These are phyloP conservation scores for Paramyrothecium sp. DNA, from an alignment of 2,329 filamentous ascomycete species.

Conservation along the genomic window DNA sequence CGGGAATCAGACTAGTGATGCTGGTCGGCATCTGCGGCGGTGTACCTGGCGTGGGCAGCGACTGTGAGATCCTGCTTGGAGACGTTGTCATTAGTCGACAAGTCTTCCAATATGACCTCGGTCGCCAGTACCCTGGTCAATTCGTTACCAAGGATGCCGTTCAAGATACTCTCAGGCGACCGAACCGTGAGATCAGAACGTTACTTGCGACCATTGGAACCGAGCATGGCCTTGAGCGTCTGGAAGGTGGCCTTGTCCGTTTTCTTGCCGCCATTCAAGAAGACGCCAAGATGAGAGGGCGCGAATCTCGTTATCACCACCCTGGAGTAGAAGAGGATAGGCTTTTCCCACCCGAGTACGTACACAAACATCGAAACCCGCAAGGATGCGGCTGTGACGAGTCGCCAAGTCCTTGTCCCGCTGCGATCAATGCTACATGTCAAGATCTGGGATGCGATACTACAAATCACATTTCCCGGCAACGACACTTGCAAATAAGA, in stretches of 20 bases:
- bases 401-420: neutral
- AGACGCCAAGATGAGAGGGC: neutral
- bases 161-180: conserved; percentile 13
- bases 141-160: conserved; percentile 16
- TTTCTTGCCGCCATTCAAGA: conserved; percentile 3
- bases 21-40: neutral
- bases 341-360: conserved; percentile 12
- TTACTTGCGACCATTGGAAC: no score
- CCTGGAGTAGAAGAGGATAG: neutral
- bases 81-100: neutral
- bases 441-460: no score
- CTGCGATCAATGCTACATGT: neutral
- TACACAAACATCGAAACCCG: neutral
- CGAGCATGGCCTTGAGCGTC: conserved; percentile 23
- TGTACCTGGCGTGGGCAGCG: neutral
- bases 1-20: neutral
- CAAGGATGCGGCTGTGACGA: neutral
- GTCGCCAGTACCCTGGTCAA: conserved; percentile 1
- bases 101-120: neutral
- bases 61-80: neutral
- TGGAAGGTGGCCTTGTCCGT: neutral
- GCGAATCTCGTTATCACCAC: no score
- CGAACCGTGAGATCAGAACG: conserved; percentile 14
- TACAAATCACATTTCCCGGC: no score
- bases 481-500: no score